Percentiles rank a stretch among this genome's conserved stretches.
Conservation (phyloP, 306 rosid species). For the Sicyos edulis region DNA sequence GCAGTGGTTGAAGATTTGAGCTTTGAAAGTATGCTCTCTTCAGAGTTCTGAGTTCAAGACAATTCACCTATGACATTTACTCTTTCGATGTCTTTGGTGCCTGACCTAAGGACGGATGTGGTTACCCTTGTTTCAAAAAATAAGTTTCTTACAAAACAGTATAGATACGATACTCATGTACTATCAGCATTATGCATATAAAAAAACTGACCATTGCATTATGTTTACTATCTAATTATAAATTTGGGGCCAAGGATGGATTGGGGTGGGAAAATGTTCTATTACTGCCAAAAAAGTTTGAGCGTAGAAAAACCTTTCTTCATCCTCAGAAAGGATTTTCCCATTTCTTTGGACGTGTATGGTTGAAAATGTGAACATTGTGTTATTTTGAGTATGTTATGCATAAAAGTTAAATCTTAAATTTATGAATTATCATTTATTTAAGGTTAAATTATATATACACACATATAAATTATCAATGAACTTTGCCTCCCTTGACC, state of each 20-base stretch:
- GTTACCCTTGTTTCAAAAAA: too few relatives aligned
- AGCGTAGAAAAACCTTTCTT: not conserved
- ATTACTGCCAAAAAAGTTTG: not conserved
- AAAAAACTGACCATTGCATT: too few relatives aligned
- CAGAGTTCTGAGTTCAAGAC: too few relatives aligned
- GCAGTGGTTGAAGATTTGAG: too few relatives aligned
- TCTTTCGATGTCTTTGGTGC: too few relatives aligned
- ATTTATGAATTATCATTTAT: too few relatives aligned
- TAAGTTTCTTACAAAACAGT: not conserved
- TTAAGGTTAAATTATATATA: too few relatives aligned
- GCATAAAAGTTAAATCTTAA: not conserved
- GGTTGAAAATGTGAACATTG: not conserved
- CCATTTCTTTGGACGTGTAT: not conserved
- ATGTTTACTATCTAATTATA: not conserved
- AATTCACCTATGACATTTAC: too few relatives aligned
- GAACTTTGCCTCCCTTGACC: too few relatives aligned
- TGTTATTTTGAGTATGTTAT: not conserved
- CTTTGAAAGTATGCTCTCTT: too few relatives aligned
- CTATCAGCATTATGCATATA: not conserved
- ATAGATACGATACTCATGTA: not conserved
- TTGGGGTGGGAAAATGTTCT: not conserved
- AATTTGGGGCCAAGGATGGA: not conserved
- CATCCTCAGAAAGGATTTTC: not conserved
- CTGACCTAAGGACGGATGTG: too few relatives aligned
- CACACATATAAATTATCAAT: too few relatives aligned